Evolutionary conservation across 306 rosid genomes (phyloP).

Genomic region (Rosa chinensis): DNA sequence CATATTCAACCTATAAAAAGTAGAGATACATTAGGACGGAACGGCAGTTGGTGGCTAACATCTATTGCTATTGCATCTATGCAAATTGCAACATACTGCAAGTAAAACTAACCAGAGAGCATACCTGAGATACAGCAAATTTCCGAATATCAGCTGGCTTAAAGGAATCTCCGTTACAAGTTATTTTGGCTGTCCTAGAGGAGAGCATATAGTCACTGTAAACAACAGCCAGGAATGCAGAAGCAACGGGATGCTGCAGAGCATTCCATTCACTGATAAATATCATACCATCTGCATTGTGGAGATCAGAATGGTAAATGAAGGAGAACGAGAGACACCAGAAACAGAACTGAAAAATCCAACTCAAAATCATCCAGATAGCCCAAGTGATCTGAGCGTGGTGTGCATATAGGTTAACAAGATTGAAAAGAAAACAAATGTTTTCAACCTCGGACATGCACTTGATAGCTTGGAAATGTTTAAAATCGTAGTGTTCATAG

Average conservation of each 20-base stretch:
- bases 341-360: not conserved
- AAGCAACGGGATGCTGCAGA: slow-evolving; percentile 93
- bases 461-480: slow-evolving; percentile 5
- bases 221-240: slow-evolving; percentile 87
- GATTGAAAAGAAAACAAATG: not conserved
- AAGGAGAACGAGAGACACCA: not conserved
- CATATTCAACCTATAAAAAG: slow-evolving; percentile 72
- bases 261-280: slow-evolving; percentile 90
- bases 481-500: not conserved
- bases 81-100: not conserved
- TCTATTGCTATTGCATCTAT: not conserved
- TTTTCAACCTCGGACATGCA: slow-evolving; percentile 5
- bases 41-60: not conserved
- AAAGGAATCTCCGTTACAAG: slow-evolving; percentile 59
- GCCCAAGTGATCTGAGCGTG: not conserved
- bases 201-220: slow-evolving; percentile 97
- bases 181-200: slow-evolving; percentile 49
- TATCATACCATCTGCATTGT: slow-evolving; percentile 65
- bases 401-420: not conserved
- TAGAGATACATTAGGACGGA: slow-evolving; percentile 4
- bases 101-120: not conserved
- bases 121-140: slow-evolving; percentile 86
- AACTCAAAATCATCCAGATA: not conserved
- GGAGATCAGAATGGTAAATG: slow-evolving; percentile 9
- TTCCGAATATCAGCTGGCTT: slow-evolving; percentile 68